These are phyloP conservation scores for Quillaja saponaria DNA, from an alignment of 306 rosid species.

Conservation along the genomic window DNA sequence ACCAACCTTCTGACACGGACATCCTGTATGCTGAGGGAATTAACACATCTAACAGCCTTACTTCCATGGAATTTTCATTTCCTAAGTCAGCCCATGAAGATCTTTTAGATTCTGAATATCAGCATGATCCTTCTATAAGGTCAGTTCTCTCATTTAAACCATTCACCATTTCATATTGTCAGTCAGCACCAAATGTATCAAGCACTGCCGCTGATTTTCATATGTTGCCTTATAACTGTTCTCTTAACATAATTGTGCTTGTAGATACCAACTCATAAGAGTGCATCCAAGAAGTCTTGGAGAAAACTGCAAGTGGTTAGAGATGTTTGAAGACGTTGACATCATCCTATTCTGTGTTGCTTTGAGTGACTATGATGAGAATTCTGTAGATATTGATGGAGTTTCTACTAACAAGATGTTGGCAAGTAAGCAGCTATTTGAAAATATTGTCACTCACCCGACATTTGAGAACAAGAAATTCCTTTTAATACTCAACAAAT, in stretches of 20 bases:
- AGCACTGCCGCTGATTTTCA: too few relatives aligned
- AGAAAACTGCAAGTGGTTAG: conserved; percentile 65
- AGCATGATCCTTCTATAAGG: conserved; percentile 52
- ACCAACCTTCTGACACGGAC: conserved; percentile 66
- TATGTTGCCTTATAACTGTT: background rate
- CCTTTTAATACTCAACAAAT: conserved; percentile 66
- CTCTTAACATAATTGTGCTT: conserved; percentile 16
- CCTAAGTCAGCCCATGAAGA: conserved; percentile 39
- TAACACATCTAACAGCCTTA: conserved; percentile 52
- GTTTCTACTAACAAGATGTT: conserved; percentile 58
- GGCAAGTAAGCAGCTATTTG: conserved; percentile 64
- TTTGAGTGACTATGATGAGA: conserved; percentile 66
- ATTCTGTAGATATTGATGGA: conserved; percentile 43
- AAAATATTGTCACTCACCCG: conserved; percentile 49
- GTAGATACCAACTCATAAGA: conserved; percentile 67
- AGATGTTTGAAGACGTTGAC: conserved; percentile 67
- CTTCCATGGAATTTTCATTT: conserved; percentile 60
- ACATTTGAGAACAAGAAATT: conserved; percentile 47
- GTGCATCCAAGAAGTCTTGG: conserved; percentile 62
- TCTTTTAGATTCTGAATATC: conserved; percentile 36
- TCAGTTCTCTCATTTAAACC: conserved; percentile 25
- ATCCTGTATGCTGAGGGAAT: conserved; percentile 80
- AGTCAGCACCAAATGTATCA: too few relatives aligned
- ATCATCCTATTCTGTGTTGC: conserved; percentile 58
- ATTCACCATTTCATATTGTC: too few relatives aligned